These are phyloP conservation scores for Acrodontium crateriforme DNA, from an alignment of 2,329 filamentous ascomycete species.

Conservation along the genomic window DNA sequence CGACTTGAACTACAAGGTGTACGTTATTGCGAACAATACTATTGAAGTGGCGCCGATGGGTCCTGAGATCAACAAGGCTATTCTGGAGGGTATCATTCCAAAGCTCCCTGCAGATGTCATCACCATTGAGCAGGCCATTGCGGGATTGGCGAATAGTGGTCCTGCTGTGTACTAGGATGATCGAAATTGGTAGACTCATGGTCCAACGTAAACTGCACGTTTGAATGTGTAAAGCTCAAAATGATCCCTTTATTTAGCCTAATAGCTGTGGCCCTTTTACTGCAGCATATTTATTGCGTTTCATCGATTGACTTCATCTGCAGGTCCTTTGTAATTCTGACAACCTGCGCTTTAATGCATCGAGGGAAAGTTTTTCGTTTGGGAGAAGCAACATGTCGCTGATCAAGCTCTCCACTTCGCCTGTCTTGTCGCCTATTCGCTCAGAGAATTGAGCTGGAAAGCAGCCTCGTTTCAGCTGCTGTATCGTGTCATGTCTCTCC, in stretches of 20 bases:
- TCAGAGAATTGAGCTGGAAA: constrained; percentile 29
- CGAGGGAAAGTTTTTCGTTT: background rate
- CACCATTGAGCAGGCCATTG: constrained; percentile 20
- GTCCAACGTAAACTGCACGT: no score
- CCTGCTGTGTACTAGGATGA: constrained; percentile 16
- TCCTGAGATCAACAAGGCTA: constrained; percentile 15
- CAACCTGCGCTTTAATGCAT: background rate
- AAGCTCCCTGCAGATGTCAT: constrained; percentile 20
- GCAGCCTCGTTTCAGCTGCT: constrained; percentile 26
- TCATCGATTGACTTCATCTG: no score
- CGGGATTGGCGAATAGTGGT: constrained; percentile 14
- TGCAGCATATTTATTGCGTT: no score
- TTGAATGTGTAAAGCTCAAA: no score
- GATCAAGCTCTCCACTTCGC: constrained; percentile 2
- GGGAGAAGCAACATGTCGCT: constrained; percentile 2
- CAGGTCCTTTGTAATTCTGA: no score
- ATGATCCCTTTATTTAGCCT: no score
- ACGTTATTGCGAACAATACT: constrained; percentile 21
- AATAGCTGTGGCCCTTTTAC: no score
- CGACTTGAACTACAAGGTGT: constrained; percentile 31
- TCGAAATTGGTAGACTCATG: no score
- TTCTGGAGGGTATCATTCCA: constrained; percentile 18
- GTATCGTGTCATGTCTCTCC: constrained; percentile 25
- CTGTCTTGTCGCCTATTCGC: constrained; percentile 2
- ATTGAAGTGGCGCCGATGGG: constrained; percentile 16